Evolutionary conservation across 108 stramenopile species (phyloP).

Genomic region (Cyclotella kingstonii): DNA sequence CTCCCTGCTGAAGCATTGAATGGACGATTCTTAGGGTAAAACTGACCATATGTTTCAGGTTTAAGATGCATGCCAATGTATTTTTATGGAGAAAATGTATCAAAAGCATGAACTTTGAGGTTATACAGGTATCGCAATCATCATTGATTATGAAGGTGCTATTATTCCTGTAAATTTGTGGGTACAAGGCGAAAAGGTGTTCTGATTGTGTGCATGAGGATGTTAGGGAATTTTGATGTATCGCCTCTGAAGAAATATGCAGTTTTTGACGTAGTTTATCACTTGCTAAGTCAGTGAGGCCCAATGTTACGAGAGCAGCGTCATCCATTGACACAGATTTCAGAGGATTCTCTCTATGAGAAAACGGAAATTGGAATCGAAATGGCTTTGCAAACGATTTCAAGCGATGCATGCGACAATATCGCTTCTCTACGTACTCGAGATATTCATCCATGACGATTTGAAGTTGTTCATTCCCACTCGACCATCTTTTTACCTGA

Average conservation of each 20-base stretch:
- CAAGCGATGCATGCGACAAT: constrained; percentile 24
- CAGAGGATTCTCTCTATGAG: background rate
- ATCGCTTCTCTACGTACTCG: constrained; percentile 32
- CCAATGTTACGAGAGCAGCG: constrained; percentile 15
- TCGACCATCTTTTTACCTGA: background rate
- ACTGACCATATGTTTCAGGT: constrained; percentile 11
- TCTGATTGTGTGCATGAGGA: constrained; percentile 3
- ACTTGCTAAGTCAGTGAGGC: constrained; percentile 19
- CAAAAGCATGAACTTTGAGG: constrained; percentile 12
- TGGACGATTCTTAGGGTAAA: constrained; percentile 12
- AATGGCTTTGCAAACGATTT: background rate
- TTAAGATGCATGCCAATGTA: constrained; percentile 5
- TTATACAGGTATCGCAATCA: constrained; percentile 8
- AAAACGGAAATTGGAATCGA: constrained; percentile 8
- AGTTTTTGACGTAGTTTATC: constrained; percentile 23
- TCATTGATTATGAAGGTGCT: background rate
- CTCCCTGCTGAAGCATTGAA: constrained; percentile 29
- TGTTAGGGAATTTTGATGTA: constrained; percentile 6
- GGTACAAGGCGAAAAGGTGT: background rate
- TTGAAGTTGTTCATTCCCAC: constrained; percentile 9
- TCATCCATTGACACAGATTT: constrained; percentile 2
- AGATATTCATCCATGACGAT: constrained; percentile 40
- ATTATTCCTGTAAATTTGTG: background rate
- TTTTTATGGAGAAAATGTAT: constrained; percentile 1
- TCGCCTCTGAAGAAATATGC: constrained; percentile 23